Base-by-base conservation (phyloP, 2,329 filamentous ascomycete species). In the Arthrobotrys pseudoclavata region DNA sequence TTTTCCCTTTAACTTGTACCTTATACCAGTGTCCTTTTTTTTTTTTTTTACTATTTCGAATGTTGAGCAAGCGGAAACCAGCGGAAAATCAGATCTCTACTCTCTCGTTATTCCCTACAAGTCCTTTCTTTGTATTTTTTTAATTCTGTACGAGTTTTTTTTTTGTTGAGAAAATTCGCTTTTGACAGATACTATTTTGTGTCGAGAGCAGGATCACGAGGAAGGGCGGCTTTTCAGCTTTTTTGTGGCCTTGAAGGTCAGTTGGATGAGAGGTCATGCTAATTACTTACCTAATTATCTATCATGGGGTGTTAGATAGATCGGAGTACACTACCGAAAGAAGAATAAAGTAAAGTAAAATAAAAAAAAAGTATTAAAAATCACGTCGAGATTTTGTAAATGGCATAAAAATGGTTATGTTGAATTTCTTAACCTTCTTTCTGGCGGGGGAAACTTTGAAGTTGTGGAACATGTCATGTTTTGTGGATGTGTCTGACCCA, bases 401-500 rank as follows among this genome's bases (percentile, higher is more conserved):
- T 37, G 53, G n/a, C 10, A 40, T 57, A 42, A 34, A 34, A 2
- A 34, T 34, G 7, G 7, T 34, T 34, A 2, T 34, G 31, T 34
- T 34, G 6, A 10, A 5, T 9, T 26, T 42, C 9, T n/a, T n/a
- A 13, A 13, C 3, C 22, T 34, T 57, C 22, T 26, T 20, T 40
- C 1, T 22, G n/a, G 3, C 20, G 20, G 34, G 34, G 53, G 31
- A 20, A 37, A 22, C 0, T n/a, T 26, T 3, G 34, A 45, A 50
- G 24, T 42, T 42, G 47, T 68, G 62, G 62, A 55, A 68, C 70
- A 29, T 42, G 45, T 52, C 45, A 45, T 42, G 69, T 72, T 72
- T 74, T 50, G 69, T 24, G 18, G 63, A 3, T 13, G 37, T 37
- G 70, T 75, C 40, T 75, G 70, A 75, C 70, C 70, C 70, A 75